Base-by-base conservation (phyloP, 345 rosid genomes). In the Passiflora organensis region DNA sequence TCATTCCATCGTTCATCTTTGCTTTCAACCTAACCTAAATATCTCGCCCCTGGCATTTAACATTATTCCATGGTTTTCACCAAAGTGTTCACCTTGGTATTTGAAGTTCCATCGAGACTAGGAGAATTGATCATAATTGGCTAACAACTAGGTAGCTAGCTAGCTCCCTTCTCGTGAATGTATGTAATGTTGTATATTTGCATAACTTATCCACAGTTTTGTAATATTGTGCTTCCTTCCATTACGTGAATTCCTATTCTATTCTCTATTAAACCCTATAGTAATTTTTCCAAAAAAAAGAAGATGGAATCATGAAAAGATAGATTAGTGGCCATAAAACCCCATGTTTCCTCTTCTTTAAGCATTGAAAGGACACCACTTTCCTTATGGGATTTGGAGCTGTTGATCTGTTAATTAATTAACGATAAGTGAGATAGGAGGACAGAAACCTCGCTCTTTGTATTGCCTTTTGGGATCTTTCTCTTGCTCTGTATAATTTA, bases 401-500 rank as follows among this genome's bases (percentile, higher is more conserved):
- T 62, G 63, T 62, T 60, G 63, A 55, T 72, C 50, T 44, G 63
- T 63, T 56, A 53, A 51, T 62, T 64, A 64, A 54, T 21, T 22
- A 50, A 34, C 48, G 43, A 60, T 60, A 34, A n/a, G 42, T 34
- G 49, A 59, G 58, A 41, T 54, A 61, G 68, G 50, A 21, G 24
- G 53, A 43, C 32, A 58, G 51, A 46, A 43, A 8, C 32, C 18
- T 24, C 43, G 36, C 19, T 57, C 43, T 43, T 46, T 68, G 54
- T 37, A 51, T 60, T 67, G 37, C 68, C 69, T 79, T 76, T 72
- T 70, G 82, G 84, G 84, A 82, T 82, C 79, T 75, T 65, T 28
- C 78, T 72, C 64, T 69, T 64, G 59, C 70, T 59, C 53, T 53
- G 34, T 48, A 44, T 8, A 41, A 41, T 37, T 48, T 56, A 46